Evolutionary conservation across 768 basidiomycete species (phyloP).

Genomic region (Amanita subjunquillea): DNA sequence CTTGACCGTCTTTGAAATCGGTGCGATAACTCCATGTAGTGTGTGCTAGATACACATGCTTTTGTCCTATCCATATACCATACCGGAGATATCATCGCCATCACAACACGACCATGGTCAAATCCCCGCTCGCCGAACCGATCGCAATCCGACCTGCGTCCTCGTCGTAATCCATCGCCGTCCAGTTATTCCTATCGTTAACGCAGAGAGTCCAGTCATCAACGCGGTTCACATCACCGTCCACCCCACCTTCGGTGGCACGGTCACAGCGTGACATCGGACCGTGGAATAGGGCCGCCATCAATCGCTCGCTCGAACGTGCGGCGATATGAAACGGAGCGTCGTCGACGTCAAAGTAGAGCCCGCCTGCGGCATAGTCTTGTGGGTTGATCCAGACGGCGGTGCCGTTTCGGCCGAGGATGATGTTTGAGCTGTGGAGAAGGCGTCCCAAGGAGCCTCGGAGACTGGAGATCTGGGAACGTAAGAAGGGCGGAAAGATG

Average conservation of each 20-base stretch:
- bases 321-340: constrained; percentile 11
- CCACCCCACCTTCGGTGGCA: background rate
- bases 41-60: background rate
- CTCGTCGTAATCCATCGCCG: constrained; percentile 54
- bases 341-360: constrained; percentile 15
- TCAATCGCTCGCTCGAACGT: background rate
- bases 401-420: constrained; percentile 44
- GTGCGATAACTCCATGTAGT: background rate
- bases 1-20: too few species aligned
- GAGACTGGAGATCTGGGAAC: constrained; percentile 23
- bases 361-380: constrained; percentile 29
- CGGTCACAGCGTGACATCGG: background rate
- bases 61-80: background rate
- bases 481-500: constrained; percentile 38
- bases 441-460: constrained; percentile 26
- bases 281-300: constrained; percentile 1
- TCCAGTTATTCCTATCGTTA: constrained; percentile 35
- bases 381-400: constrained; percentile 56
- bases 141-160: constrained; percentile 40
- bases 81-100: background rate
- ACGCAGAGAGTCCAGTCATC: constrained; percentile 21
- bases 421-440: constrained; percentile 42
- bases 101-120: constrained; percentile 30
- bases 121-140: constrained; percentile 37
- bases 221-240: constrained; percentile 9